These are phyloP conservation scores for Carnegiea gigantea DNA, from an alignment of 179 eudicot genomes.

Conservation along the genomic window DNA sequence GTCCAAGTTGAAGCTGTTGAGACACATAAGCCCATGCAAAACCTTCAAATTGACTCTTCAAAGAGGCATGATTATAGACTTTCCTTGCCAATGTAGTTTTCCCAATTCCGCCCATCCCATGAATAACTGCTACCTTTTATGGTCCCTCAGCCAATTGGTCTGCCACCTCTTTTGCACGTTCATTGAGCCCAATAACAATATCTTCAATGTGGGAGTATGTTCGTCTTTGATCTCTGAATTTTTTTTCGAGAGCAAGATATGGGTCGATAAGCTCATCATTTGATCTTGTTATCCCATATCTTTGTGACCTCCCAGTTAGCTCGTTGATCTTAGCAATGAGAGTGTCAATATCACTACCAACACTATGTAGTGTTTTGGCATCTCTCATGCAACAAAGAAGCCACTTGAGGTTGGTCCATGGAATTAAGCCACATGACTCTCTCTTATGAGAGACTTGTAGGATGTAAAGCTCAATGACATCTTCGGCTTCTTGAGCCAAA, in stretches of 20 bases:
- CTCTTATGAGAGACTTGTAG: conserved; percentile 12
- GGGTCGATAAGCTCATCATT: background rate
- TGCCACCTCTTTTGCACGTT: background rate
- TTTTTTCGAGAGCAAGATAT: background rate
- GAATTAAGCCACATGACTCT: background rate
- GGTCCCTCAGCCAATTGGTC: background rate
- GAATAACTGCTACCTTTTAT: conserved; percentile 4
- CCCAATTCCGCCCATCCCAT: conserved; percentile 39
- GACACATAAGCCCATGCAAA: conserved; percentile 31
- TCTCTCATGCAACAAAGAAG: conserved; percentile 15
- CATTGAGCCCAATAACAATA: conserved; percentile 12
- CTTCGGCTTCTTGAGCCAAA: conserved; percentile 41
- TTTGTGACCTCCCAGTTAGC: conserved; percentile 26
- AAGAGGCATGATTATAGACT: background rate
- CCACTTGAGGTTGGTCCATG: conserved; percentile 19
- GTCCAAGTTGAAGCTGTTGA: conserved; percentile 11
- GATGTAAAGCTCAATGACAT: conserved; percentile 25
- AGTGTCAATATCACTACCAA: conserved; percentile 21
- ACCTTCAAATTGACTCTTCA: conserved; percentile 18
- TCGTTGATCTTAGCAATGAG: conserved; percentile 16
- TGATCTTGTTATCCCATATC: conserved; percentile 6
- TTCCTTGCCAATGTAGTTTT: conserved; percentile 31
- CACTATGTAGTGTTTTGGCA: conserved; percentile 13
- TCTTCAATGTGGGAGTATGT: conserved; percentile 18
- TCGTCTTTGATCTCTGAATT: conserved; percentile 14